Percentiles rank a stretch among this genome's conserved stretches.
phyloP scores from a whole-genome alignment of 208 protist genomes.

The Acanthamoeba sp. region DNA sequence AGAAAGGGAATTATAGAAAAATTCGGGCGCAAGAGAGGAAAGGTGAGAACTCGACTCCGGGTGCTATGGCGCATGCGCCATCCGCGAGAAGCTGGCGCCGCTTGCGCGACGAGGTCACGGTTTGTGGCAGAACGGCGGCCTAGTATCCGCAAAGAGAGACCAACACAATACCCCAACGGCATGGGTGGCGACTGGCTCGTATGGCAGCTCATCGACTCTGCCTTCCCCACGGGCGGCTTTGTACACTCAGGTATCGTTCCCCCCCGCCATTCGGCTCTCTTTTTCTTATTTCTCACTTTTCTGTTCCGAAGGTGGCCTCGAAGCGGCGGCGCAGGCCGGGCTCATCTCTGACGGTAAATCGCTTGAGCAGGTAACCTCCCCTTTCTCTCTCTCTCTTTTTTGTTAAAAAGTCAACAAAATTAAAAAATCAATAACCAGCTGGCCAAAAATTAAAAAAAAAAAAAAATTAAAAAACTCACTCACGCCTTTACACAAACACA shows the following conservation, averaged over 20 bases:
- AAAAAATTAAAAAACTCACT: not conserved
- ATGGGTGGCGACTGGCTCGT: not conserved
- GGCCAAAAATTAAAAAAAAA: not conserved
- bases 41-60: not conserved
- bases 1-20: too few species aligned
- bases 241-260: slow-evolving; percentile 31
- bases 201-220: slow-evolving; percentile 52
- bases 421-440: not conserved
- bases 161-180: not conserved
- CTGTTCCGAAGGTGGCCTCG: slow-evolving; percentile 30
- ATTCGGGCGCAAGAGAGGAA: too few species aligned
- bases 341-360: not conserved
- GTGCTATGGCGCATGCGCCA: not conserved
- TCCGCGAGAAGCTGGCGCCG: not conserved
- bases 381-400: not conserved
- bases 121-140: not conserved
- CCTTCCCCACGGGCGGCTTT: slow-evolving; percentile 33
- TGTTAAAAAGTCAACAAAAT: too few species aligned
- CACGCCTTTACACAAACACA: not conserved
- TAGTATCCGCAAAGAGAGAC: not conserved
- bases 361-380: slow-evolving; percentile 37
- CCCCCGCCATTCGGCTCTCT: not conserved
- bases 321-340: slow-evolving; percentile 31
- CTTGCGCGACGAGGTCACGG: not conserved
- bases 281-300: not conserved